A percentile compares a stretch with the other conserved stretches of the same genome.
phyloP scores from a whole-genome alignment of 495 filamentous ascomycete genomes.

The Aspergillus biplanus region DNA sequence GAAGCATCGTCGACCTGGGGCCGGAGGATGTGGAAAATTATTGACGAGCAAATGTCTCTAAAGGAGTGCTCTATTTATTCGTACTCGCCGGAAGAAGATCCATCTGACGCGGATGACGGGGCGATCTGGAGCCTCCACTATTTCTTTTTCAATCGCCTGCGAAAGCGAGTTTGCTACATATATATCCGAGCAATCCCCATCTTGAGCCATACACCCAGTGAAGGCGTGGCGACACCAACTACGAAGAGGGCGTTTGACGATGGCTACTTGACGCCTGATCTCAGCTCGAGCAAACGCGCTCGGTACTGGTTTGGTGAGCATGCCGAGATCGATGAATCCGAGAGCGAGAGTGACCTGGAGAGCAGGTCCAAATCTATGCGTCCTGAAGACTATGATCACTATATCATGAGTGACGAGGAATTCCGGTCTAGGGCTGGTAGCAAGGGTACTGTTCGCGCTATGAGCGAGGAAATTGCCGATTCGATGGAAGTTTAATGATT shows the following conservation, averaged over 20 bases:
- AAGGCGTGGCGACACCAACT: slow-evolving; percentile 45
- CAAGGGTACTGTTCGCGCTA: slow-evolving; percentile 61
- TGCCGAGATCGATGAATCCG: slow-evolving; percentile 37
- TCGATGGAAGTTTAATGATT: slow-evolving; percentile 64
- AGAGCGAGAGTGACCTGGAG: slow-evolving; percentile 54
- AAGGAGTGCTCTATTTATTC: slow-evolving; percentile 83
- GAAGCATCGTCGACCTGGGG: slow-evolving; percentile 64
- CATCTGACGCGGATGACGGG: slow-evolving; percentile 86
- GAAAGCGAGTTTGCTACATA: slow-evolving; percentile 93
- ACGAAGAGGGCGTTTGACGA: slow-evolving; percentile 56
- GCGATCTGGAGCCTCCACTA: slow-evolving; percentile 95
- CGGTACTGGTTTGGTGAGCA: slow-evolving; percentile 80
- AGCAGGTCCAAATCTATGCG: slow-evolving; percentile 31
- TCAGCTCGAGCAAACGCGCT: slow-evolving; percentile 73
- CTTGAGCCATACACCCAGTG: slow-evolving; percentile 66
- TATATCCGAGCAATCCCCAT: slow-evolving; percentile 86
- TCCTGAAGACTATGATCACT: slow-evolving; percentile 45
- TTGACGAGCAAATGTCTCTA: slow-evolving; percentile 91
- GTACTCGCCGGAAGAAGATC: slow-evolving; percentile 82
- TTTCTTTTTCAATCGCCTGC: slow-evolving; percentile 93
- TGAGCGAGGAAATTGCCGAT: slow-evolving; percentile 75
- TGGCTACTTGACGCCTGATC: slow-evolving; percentile 49
- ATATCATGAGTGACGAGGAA: slow-evolving; percentile 51
- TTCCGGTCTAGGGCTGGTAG: slow-evolving; percentile 38
- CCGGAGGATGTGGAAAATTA: slow-evolving; percentile 83